A percentile compares a stretch with the other conserved stretches of the same genome.
phyloP scores from a whole-genome alignment of 768 basidiomycete species.

The Collybia sp. region DNA sequence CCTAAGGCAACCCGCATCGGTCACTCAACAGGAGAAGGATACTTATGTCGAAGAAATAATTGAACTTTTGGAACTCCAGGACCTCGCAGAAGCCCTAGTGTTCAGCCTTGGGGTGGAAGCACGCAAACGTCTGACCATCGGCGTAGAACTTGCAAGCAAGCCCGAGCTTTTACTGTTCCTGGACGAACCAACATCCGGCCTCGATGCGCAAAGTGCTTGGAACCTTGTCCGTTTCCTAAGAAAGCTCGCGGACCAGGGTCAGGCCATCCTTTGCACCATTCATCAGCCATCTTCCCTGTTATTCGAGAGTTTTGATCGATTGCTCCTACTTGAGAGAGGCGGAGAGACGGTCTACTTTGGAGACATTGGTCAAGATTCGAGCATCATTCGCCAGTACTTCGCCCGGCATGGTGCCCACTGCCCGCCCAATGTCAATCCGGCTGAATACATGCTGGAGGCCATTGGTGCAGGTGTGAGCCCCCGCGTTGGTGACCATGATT shows the following conservation, averaged over 20 bases:
- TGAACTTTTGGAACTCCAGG: slow-evolving; percentile 78
- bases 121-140: slow-evolving; percentile 85
- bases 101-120: slow-evolving; percentile 64
- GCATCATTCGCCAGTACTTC: slow-evolving; percentile 71
- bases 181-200: slow-evolving; percentile 44
- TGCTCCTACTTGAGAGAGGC: slow-evolving; percentile 66
- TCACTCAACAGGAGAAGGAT: slow-evolving; percentile 71
- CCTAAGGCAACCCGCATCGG: slow-evolving; percentile 67
- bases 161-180: slow-evolving; percentile 74
- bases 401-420: slow-evolving; percentile 68
- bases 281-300: slow-evolving; percentile 84
- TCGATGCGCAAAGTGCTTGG: slow-evolving; percentile 62
- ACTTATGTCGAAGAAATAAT: slow-evolving; percentile 81
- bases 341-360: slow-evolving; percentile 95
- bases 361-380: slow-evolving; percentile 74
- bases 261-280: slow-evolving; percentile 88
- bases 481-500: slow-evolving; percentile 73
- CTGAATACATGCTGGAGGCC: slow-evolving; percentile 78
- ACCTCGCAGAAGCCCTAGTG: slow-evolving; percentile 79
- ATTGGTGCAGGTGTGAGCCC: slow-evolving; percentile 80
- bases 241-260: slow-evolving; percentile 81
- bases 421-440: slow-evolving; percentile 75
- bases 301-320: slow-evolving; percentile 81
- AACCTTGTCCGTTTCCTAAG: slow-evolving; percentile 76
- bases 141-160: slow-evolving; percentile 87